These are phyloP conservation scores for Phytopythium montanum DNA, from an alignment of 352 stramenopile species.

Conservation along the genomic window DNA sequence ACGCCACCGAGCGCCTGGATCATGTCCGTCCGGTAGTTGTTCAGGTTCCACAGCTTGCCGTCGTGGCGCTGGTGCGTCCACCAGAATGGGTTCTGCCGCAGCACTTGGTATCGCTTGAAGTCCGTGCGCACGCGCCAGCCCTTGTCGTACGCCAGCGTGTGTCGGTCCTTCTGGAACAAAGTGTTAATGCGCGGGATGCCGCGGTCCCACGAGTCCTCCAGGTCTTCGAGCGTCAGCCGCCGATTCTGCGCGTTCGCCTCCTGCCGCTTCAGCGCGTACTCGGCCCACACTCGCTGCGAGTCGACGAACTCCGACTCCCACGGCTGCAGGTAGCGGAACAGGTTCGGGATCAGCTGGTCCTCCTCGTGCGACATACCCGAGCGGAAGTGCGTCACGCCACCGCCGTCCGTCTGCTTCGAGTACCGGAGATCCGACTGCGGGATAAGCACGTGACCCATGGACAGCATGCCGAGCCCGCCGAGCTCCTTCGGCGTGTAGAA, in stretches of 20 bases:
- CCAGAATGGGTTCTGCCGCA: constrained; percentile 98
- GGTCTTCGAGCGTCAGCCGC: constrained; percentile 97
- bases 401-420: constrained; percentile 98
- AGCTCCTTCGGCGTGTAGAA: constrained; percentile 99
- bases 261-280: constrained; percentile 99
- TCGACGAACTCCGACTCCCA: constrained; percentile 99
- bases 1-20: constrained; percentile 99
- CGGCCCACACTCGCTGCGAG: constrained; percentile 98
- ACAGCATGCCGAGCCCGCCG: constrained; percentile 98
- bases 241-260: constrained; percentile 99
- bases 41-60: constrained; percentile 99
- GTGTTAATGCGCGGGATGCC: constrained; percentile 98
- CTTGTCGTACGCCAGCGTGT: constrained; percentile 99
- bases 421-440: constrained; percentile 99
- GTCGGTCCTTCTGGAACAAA: constrained; percentile 96
- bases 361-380: constrained; percentile 97
- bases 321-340: constrained; percentile 99
- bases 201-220: constrained; percentile 99
- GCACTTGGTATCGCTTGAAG: constrained; percentile 99
- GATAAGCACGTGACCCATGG: constrained; percentile 99
- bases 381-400: constrained; percentile 99
- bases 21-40: constrained; percentile 99
- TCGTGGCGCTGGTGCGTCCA: constrained; percentile 99
- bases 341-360: constrained; percentile 99
- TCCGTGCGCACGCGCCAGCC: constrained; percentile 98